These are phyloP conservation scores for Leccinellum rugosiceps DNA, from an alignment of 768 basidiomycete species.

Conservation along the genomic window DNA sequence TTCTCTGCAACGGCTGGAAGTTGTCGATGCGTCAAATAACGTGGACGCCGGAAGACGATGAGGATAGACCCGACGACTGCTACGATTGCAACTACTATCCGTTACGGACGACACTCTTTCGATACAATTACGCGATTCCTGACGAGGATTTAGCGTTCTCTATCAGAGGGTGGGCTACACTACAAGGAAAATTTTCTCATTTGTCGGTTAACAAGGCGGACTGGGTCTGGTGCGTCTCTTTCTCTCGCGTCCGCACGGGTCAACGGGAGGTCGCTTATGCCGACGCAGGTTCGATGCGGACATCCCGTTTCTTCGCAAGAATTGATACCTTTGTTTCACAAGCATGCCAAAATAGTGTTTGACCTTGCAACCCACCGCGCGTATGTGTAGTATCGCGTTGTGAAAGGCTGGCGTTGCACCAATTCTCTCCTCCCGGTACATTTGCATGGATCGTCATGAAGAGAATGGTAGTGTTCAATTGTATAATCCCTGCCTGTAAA, in stretches of 20 bases:
- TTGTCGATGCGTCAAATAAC: neutral
- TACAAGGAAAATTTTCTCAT: constrained; percentile 7
- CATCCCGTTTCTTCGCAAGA: constrained; percentile 6
- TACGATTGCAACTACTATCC: neutral
- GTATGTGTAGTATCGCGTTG: neutral
- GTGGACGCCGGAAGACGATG: no score
- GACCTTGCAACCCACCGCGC: neutral
- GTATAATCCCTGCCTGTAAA: neutral
- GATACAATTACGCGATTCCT: constrained; percentile 25
- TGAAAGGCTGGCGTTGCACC: neutral
- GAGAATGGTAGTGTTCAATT: neutral
- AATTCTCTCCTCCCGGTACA: neutral
- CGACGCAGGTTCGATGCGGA: constrained; percentile 23
- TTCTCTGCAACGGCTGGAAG: constrained; percentile 19
- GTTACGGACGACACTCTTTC: constrained; percentile 20
- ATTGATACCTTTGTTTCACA: neutral
- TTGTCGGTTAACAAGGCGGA: neutral
- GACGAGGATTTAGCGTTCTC: neutral
- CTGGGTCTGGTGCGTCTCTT: constrained; percentile 22
- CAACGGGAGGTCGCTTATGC: no score
- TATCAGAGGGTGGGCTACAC: constrained; percentile 6
- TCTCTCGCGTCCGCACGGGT: neutral
- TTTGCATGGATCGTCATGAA: neutral
- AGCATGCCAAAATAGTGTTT: neutral
- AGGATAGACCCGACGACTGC: no score